These are phyloP conservation scores for Exophiala phaeomuriformis DNA, from an alignment of 2,329 filamentous ascomycete species.

Conservation along the genomic window DNA sequence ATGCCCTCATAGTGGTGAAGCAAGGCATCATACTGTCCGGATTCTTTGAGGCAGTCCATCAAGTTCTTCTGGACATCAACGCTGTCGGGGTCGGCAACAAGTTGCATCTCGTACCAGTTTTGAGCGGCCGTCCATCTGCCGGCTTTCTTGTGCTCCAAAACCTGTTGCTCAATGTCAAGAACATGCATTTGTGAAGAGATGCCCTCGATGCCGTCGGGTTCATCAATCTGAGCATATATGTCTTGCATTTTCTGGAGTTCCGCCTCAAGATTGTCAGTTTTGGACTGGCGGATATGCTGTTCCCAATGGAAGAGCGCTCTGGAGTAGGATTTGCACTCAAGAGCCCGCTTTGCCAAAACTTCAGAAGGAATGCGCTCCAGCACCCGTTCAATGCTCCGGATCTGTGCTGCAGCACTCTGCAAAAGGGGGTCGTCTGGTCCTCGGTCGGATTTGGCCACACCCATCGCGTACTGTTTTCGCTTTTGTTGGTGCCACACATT, in stretches of 20 bases:
- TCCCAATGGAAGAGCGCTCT: slow-evolving; percentile 92
- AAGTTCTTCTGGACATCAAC: slow-evolving; percentile 73
- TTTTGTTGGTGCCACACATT: slow-evolving; percentile 84
- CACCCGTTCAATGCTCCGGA: slow-evolving; percentile 63
- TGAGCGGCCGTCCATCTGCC: slow-evolving; percentile 91
- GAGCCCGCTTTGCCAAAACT: slow-evolving; percentile 69
- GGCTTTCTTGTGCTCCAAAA: slow-evolving; percentile 84
- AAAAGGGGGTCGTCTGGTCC: slow-evolving; percentile 17
- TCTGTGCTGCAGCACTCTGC: slow-evolving; percentile 32
- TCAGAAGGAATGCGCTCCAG: slow-evolving; percentile 63
- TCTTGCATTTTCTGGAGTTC: slow-evolving; percentile 74
- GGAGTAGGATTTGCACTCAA: slow-evolving; percentile 91
- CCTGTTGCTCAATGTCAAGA: slow-evolving; percentile 87
- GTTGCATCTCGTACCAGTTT: slow-evolving; percentile 91
- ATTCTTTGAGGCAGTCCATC: slow-evolving; percentile 81
- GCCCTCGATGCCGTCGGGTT: slow-evolving; percentile 91
- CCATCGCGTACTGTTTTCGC: slow-evolving; percentile 40
- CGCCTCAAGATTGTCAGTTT: slow-evolving; percentile 47
- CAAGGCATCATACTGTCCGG: slow-evolving; percentile 86
- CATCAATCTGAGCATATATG: slow-evolving; percentile 95
- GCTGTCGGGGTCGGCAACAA: slow-evolving; percentile 71
- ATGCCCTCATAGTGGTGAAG: slow-evolving; percentile 81
- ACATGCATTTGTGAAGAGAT: slow-evolving; percentile 81
- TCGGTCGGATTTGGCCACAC: slow-evolving; percentile 15
- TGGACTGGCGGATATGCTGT: slow-evolving; percentile 63